phyloP scores from a whole-genome alignment of 768 basidiomycete species.

The Rhizopogon vesiculosus region DNA sequence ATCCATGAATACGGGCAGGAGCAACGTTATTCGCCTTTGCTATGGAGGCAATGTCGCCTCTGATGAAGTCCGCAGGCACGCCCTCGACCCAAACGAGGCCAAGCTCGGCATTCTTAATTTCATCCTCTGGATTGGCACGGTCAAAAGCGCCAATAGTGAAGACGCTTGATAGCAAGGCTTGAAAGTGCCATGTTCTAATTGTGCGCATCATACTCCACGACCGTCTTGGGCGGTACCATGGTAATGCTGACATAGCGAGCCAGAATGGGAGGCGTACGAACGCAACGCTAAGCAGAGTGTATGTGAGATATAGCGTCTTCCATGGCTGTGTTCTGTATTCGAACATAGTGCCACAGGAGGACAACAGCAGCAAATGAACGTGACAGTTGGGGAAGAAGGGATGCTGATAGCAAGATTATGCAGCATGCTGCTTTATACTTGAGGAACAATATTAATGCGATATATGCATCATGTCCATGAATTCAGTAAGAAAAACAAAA shows the following conservation, averaged over 20 bases:
- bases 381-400: not conserved
- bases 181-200: slow-evolving; percentile 19
- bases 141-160: not conserved
- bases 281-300: not conserved
- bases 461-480: too few relatives aligned
- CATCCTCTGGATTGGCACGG: not conserved
- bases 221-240: slow-evolving; percentile 12
- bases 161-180: not conserved
- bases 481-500: too few relatives aligned
- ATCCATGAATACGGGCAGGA: slow-evolving; percentile 22
- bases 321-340: slow-evolving; percentile 12
- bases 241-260: slow-evolving; percentile 8
- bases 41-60: not conserved
- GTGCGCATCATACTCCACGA: slow-evolving; percentile 39
- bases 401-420: slow-evolving; percentile 13
- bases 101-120: not conserved
- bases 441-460: too few relatives aligned
- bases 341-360: slow-evolving; percentile 2
- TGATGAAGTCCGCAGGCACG: not conserved
- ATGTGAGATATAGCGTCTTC: slow-evolving; percentile 10
- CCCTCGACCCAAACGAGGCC: slow-evolving; percentile 4
- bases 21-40: slow-evolving; percentile 10
- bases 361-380: not conserved
- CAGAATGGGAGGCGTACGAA: slow-evolving; percentile 15
- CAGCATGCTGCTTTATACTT: slow-evolving; percentile 3